Conservation (phyloP, 345 rosid species). For the Ceriops zippeliana region DNA sequence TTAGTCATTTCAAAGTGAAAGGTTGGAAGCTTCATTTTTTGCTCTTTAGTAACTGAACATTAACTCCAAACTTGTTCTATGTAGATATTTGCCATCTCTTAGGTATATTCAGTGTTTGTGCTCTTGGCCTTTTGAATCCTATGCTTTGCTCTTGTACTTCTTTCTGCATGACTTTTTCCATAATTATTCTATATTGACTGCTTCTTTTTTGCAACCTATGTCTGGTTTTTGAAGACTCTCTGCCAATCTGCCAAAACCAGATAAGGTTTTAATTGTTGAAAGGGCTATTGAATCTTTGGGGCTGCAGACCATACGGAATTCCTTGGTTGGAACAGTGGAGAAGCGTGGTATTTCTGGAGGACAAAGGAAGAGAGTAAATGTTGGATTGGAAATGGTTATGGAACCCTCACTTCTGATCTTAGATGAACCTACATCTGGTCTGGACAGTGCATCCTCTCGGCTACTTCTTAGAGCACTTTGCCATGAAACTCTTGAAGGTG, state of each 20-base stretch:
- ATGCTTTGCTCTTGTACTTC: conserved; percentile 1
- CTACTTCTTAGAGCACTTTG: conserved; percentile 85
- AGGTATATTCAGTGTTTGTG: not conserved
- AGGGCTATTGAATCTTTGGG: conserved; percentile 88
- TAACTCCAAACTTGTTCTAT: not conserved
- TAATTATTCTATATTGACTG: conserved; percentile 5
- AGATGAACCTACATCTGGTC: conserved; percentile 97
- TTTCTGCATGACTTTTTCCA: not conserved
- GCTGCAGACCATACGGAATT: conserved; percentile 70
- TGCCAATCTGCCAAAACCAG: conserved; percentile 55
- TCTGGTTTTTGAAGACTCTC: conserved; percentile 49
- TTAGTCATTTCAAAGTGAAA: too few relatives aligned
- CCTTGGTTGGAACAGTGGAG: conserved; percentile 93
- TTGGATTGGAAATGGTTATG: conserved; percentile 95
- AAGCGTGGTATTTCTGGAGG: conserved; percentile 97
- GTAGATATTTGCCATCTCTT: not conserved
- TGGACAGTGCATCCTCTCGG: conserved; percentile 96
- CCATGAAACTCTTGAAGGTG: conserved; percentile 90
- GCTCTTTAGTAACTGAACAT: not conserved
- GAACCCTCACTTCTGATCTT: conserved; percentile 92
- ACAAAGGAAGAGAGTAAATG: conserved; percentile 93
- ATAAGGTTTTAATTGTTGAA: conserved; percentile 84
- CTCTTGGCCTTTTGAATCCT: not conserved
- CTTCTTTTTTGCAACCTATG: conserved; percentile 6
- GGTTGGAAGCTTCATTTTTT: too few relatives aligned